Evolutionary conservation across 2,329 filamentous ascomycete species (phyloP).

Genomic region (Microdochium paspali): DNA sequence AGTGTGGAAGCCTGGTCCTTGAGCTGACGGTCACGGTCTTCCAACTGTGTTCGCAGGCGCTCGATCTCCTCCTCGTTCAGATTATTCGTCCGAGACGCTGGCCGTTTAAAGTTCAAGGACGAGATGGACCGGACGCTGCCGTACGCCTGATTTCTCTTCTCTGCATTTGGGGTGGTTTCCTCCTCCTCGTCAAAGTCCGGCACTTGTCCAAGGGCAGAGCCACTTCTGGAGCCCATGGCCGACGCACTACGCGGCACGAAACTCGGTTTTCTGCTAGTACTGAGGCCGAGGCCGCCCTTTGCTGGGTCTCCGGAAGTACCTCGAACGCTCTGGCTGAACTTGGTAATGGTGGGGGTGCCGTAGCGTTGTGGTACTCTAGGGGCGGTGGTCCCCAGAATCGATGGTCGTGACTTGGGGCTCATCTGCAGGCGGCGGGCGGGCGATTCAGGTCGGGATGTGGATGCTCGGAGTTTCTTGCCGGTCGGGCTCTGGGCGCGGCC

Average conservation of each 20-base stretch:
- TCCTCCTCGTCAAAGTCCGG: slow-evolving; percentile 47
- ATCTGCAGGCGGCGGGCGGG: slow-evolving; percentile 63
- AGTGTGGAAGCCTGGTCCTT: slow-evolving; percentile 77
- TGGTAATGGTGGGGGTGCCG: slow-evolving; percentile 51
- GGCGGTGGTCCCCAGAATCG: slow-evolving; percentile 41
- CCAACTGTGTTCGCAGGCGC: slow-evolving; percentile 61
- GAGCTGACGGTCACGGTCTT: slow-evolving; percentile 80
- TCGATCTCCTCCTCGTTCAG: slow-evolving; percentile 63
- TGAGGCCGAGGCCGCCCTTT: slow-evolving; percentile 39
- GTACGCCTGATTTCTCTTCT: slow-evolving; percentile 40
- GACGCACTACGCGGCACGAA: slow-evolving; percentile 50
- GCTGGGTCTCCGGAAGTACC: slow-evolving; percentile 52
- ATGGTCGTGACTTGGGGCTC: slow-evolving; percentile 48
- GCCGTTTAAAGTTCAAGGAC: slow-evolving; percentile 44
- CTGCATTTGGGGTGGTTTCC: slow-evolving; percentile 34
- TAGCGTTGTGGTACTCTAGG: slow-evolving; percentile 44
- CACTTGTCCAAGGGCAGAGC: neutral
- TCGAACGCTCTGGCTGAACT: slow-evolving; percentile 55
- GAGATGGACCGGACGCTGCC: slow-evolving; percentile 45
- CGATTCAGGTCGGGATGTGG: slow-evolving; percentile 81
- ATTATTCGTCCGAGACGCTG: slow-evolving; percentile 37
- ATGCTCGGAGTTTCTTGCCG: slow-evolving; percentile 63
- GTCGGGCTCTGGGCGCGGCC: slow-evolving; percentile 62
- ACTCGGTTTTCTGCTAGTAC: slow-evolving; percentile 39
- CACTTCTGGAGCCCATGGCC: slow-evolving; percentile 18